Evolutionary conservation across 2,329 filamentous ascomycete genomes (phyloP), one percentile per base, ranked within the genome.

Genomic region (Trichoderma sp.): DNA sequence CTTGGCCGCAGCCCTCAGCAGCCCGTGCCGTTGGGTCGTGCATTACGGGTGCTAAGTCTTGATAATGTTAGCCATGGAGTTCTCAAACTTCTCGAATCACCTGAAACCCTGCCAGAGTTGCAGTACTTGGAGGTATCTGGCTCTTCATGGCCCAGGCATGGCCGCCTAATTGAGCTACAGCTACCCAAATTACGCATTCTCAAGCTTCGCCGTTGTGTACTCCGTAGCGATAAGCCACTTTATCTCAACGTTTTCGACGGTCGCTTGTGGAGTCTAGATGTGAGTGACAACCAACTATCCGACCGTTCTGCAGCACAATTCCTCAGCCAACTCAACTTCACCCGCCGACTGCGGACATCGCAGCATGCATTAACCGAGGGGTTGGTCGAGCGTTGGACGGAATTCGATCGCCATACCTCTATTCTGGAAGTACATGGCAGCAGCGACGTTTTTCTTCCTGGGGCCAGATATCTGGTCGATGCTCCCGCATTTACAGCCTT

Each of bases 231-330:
- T 14, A 18, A 15, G 24, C 6, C 11, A 78, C 82, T 3, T 70
- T 79, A 0, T 53, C 73, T 56, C 77, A 3, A 73, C 84, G n/a
- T 53, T 75, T 86, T 76, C 74, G 76, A 72, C 73, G 77, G 6
- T 12, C 84, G 81, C 32, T 77, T 90, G 12, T 90, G 88, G 88
- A 89, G 88, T 74, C 76, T 90, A 5, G 88, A 91, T 73, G 64
- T 90, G 0, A 81, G 83, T 47, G 68, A 83, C 6, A 91, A 91
- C 74, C 82, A 81, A 12, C 76, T 91, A 11, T 85, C 83, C 0
- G 88, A 90, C 74, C 74, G 47, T 3, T 74, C 80, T 4, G 75
- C 89, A 12, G 76, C 80, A 8, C 58, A 34, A 3, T 34, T 60
- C 18, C 6, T 32, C 5, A 11, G 2, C 14, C 11, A 18, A n/a